A percentile compares a stretch with the other conserved stretches of the same genome.
Evolutionary conservation across 768 basidiomycete genomes (phyloP).

Genomic region (Leucocoprinus birnbaumii): DNA sequence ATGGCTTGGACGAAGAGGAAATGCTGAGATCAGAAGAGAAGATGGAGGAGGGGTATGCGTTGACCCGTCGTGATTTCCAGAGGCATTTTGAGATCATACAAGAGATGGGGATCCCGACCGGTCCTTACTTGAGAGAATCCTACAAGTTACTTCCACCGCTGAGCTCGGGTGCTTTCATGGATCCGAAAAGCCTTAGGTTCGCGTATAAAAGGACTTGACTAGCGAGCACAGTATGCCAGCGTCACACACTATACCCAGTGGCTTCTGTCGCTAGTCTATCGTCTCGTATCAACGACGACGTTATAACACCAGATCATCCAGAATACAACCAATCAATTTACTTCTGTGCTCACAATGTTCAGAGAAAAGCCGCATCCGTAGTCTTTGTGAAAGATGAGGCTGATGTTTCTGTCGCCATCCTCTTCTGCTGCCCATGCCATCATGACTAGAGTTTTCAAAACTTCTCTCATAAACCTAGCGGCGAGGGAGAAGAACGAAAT

Average conservation of each 20-base stretch:
- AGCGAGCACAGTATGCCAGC: background rate
- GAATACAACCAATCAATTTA: conserved; percentile 36
- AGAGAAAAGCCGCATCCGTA: conserved; percentile 37
- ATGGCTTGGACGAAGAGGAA: too few species aligned
- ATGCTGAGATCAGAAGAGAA: too few species aligned
- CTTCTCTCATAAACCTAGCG: background rate
- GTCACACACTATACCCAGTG: background rate
- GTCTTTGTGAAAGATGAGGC: conserved; percentile 38
- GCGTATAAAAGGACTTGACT: too few species aligned
- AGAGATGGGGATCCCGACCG: too few species aligned
- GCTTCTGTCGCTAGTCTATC: background rate
- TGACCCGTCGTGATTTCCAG: too few species aligned
- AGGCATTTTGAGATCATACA: too few species aligned
- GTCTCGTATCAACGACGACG: conserved; percentile 36
- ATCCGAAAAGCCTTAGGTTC: too few species aligned
- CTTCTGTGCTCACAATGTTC: conserved; percentile 42
- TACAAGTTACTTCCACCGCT: too few species aligned
- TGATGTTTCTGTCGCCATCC: conserved; percentile 35
- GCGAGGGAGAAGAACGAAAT: background rate
- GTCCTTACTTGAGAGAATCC: too few species aligned
- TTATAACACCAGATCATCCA: conserved; percentile 32
- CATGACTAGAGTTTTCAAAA: background rate
- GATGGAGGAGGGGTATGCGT: too few species aligned
- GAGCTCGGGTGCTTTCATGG: too few species aligned
- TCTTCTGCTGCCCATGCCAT: conserved; percentile 16